These are phyloP conservation scores for Wickerhamomyces ciferrii DNA, from an alignment of 805 yeast genomes.

Conservation along the genomic window DNA sequence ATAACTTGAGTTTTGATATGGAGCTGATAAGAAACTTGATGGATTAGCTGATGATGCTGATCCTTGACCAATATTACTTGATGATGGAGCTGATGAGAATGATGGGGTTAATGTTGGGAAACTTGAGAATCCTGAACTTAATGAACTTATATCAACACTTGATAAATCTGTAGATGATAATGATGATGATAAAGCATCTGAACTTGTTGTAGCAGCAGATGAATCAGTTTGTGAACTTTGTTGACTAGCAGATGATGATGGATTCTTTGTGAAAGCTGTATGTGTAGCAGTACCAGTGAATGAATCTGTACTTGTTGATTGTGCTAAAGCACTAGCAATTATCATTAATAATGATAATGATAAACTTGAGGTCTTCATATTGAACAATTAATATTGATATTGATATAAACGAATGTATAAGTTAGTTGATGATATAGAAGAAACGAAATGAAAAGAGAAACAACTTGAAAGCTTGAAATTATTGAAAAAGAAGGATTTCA, in stretches of 20 bases:
- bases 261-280: conserved; percentile 8
- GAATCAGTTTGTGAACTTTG: neutral
- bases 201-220: conserved; percentile 2
- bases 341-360: conserved; percentile 6
- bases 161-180: neutral
- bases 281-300: conserved; percentile 16
- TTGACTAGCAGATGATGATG: conserved; percentile 1
- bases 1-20: conserved; percentile 13
- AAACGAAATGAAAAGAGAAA: neutral
- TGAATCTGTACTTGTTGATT: conserved; percentile 14
- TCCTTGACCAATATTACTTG: neutral
- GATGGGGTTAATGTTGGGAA: neutral
- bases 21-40: neutral
- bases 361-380: conserved; percentile 1
- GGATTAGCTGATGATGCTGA: neutral
- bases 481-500: neutral
- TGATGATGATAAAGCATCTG: neutral
- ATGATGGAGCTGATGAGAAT: neutral
- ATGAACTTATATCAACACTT: neutral
- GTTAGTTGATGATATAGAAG: neutral
- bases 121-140: neutral
- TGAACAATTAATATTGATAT: neutral
- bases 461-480: no score
- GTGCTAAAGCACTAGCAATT: conserved; percentile 13
- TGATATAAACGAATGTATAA: neutral